Evolutionary conservation across 495 filamentous ascomycete genomes (phyloP), one percentile per base, ranked within the genome.

Genomic region (Podospora australis): DNA sequence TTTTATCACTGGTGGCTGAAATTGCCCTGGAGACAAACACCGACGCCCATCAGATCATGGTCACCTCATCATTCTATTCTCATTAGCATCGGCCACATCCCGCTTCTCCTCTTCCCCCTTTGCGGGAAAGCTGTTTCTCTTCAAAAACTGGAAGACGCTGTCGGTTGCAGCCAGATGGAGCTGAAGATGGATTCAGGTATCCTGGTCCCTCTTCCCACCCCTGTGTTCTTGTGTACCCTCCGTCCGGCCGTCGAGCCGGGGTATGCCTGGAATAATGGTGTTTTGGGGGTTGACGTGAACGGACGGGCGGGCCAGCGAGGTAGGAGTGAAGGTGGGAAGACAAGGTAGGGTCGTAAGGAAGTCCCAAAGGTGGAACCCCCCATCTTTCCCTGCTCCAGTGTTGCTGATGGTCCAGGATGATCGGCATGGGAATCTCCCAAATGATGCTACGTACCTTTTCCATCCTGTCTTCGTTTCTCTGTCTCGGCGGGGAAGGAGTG

Each of bases 401-500:
- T 30, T 6, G 28, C 17, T 41, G 39, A 34, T 25, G 6, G 30
- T 23, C 41, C 42, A 11, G 39, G 52, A n/a, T n/a, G n/a, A 54
- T 49, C 46, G 48, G 52, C 52, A 54, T 40, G 41, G 40, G 16
- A 49, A 44, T 44, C 49, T 36, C 51, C n/a, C 51, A 52, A 25
- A 54, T 35, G 28, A 32, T 49, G 46, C 34, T 34, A 49, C 46
- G 46, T 41, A 20, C 39, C 34, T 32, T 39, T 30, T 47, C 44
- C 48, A 48, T 48, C 23, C 43, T 39, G 29, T 36, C 41, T 26
- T 29, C 22, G 14, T 32, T 23, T 40, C 24, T 39, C 45, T 44
- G 39, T 54, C 41, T 28, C 36, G 22, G 41, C 35, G 30, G 36
- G 17, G 43, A 25, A 3, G 14, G 28, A 17, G n/a, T 11, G 10